Evolutionary conservation across 176 grass and related monocot genomes (phyloP).

Genomic region (Luzula sylvatica): DNA sequence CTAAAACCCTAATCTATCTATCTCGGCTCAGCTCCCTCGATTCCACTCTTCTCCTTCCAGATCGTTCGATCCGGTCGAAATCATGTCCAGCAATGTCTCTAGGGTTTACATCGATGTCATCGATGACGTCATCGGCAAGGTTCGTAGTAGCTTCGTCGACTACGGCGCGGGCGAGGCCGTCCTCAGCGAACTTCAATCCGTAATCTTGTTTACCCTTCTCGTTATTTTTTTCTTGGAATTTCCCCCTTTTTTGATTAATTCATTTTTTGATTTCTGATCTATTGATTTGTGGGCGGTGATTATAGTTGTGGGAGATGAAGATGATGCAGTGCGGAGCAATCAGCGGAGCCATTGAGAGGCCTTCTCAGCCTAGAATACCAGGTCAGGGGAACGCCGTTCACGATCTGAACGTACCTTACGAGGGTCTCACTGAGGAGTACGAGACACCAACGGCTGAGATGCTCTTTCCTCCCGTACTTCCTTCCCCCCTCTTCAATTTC

Average conservation of each 20-base stretch:
- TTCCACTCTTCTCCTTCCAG: not conserved
- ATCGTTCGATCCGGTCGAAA: not conserved
- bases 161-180: constrained; percentile 72
- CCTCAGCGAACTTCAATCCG: constrained; percentile 84
- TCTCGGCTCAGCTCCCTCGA: not conserved
- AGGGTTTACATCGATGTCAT: constrained; percentile 84
- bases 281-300: constrained; percentile 24
- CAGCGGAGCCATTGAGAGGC: constrained; percentile 44
- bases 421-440: constrained; percentile 83
- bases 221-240: not conserved
- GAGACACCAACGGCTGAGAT: constrained; percentile 85
- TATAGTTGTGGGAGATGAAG: constrained; percentile 98
- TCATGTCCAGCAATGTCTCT: constrained; percentile 64
- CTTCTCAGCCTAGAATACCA: not conserved
- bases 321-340: constrained; percentile 96
- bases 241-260: not conserved
- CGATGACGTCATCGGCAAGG: constrained; percentile 80
- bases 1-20: too few species aligned
- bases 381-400: constrained; percentile 48
- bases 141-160: constrained; percentile 76
- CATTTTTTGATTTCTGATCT: constrained; percentile 20
- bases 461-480: constrained; percentile 62
- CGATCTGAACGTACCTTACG: constrained; percentile 94
- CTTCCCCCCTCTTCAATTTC: not conserved
- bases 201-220: constrained; percentile 3